These are phyloP conservation scores for Fusarium nematophilum DNA, from an alignment of 2,329 filamentous ascomycete genomes.

Conservation along the genomic window DNA sequence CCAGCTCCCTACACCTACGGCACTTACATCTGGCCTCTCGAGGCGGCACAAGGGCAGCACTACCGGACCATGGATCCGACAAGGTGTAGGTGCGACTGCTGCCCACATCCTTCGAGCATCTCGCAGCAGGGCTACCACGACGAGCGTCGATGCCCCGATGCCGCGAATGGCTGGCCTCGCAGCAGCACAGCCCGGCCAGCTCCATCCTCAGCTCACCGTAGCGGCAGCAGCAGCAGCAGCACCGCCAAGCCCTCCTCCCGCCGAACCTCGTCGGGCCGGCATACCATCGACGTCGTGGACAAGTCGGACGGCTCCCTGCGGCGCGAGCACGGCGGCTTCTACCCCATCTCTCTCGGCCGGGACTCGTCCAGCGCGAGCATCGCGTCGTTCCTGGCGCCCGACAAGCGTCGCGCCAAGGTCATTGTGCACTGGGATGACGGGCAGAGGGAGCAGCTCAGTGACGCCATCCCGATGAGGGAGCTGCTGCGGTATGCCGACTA, in stretches of 20 bases:
- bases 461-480: constrained; percentile 35
- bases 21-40: constrained; percentile 36
- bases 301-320: constrained; percentile 23
- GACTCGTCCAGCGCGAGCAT: constrained; percentile 30
- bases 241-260: neutral
- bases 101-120: constrained; percentile 36
- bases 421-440: constrained; percentile 46
- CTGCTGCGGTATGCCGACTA: constrained; percentile 29
- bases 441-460: constrained; percentile 36
- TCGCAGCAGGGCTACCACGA: constrained; percentile 23
- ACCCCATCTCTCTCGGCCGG: constrained; percentile 35
- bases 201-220: neutral
- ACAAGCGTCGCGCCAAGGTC: constrained; percentile 38
- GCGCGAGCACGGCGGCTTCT: constrained; percentile 30
- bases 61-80: constrained; percentile 37
- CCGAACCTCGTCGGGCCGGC: constrained; percentile 12
- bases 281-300: constrained; percentile 38
- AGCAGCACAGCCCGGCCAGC: constrained; percentile 3
- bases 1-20: constrained; percentile 26
- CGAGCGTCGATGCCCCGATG: constrained; percentile 4
- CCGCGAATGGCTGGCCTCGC: neutral
- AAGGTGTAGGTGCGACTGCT: constrained; percentile 38
- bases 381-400: constrained; percentile 39
- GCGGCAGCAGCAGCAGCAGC: neutral
- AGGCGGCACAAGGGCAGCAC: constrained; percentile 19